phyloP scores from a whole-genome alignment of 1,139 yeast genomes.

The Yamadazyma kanchanaburiensis region DNA sequence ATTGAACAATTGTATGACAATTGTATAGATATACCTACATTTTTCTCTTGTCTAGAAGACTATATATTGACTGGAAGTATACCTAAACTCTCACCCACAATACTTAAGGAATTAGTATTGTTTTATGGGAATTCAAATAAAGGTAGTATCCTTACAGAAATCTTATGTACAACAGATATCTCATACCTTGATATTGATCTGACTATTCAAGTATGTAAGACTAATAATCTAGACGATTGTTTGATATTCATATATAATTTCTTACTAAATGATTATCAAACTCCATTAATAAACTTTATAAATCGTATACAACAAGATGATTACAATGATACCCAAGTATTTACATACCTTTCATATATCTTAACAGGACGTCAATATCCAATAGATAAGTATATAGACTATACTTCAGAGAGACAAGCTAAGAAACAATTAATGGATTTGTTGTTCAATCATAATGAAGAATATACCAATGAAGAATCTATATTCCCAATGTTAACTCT shows the following conservation, averaged over 20 bases:
- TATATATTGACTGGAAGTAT: constrained; percentile 49
- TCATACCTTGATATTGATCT: constrained; percentile 70
- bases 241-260: constrained; percentile 66
- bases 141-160: constrained; percentile 55
- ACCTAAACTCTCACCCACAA: constrained; percentile 52
- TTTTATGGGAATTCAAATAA: constrained; percentile 37
- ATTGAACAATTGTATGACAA: constrained; percentile 55
- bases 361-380: constrained; percentile 80
- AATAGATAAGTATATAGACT: constrained; percentile 48
- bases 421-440: constrained; percentile 49
- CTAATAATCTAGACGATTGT: constrained; percentile 55
- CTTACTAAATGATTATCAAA: constrained; percentile 59
- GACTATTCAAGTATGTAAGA: constrained; percentile 56
- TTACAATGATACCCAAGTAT: constrained; percentile 32
- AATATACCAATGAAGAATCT: constrained; percentile 21
- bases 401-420: constrained; percentile 26
- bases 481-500: constrained; percentile 59
- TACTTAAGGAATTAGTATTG: constrained; percentile 58
- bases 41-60: constrained; percentile 50
- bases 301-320: constrained; percentile 23
- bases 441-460: constrained; percentile 37
- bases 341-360: constrained; percentile 62
- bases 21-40: constrained; percentile 29
- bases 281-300: constrained; percentile 64
- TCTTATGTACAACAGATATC: constrained; percentile 65